Percentiles rank a stretch among this genome's conserved stretches.
Evolutionary conservation across 2,329 filamentous ascomycete species (phyloP).

Genomic region (Taxawa tesnikishii): DNA sequence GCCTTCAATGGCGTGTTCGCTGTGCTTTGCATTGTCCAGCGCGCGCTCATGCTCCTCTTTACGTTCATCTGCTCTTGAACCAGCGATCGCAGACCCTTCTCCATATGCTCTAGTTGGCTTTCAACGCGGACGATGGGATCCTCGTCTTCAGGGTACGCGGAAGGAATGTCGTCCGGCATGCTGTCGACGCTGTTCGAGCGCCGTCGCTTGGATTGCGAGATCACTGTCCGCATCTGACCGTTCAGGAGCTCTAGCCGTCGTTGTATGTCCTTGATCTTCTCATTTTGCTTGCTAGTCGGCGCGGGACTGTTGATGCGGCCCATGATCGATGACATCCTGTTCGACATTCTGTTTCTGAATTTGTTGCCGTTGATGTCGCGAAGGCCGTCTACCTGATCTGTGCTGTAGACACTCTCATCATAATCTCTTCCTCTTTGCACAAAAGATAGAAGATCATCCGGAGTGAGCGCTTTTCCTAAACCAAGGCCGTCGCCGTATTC

Average conservation of each 20-base stretch:
- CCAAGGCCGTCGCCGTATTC: neutral
- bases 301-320: neutral
- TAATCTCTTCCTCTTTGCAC: constrained; percentile 1
- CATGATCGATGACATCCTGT: neutral
- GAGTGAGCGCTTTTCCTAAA: neutral
- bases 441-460: neutral
- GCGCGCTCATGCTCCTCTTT: constrained; percentile 10
- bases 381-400: neutral
- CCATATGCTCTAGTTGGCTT: constrained; percentile 8
- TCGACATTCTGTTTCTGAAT: constrained; percentile 1
- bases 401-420: constrained; percentile 7
- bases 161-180: constrained; percentile 7
- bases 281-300: constrained; percentile 1
- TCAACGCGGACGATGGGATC: constrained; percentile 7
- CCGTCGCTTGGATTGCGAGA: constrained; percentile 6
- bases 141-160: constrained; percentile 7
- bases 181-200: constrained; percentile 5
- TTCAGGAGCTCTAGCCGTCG: constrained; percentile 19
- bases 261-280: constrained; percentile 12
- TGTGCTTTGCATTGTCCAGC: constrained; percentile 9
- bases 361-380: neutral
- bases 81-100: constrained; percentile 7
- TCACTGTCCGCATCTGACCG: constrained; percentile 15
- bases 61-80: constrained; percentile 7
- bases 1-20: constrained; percentile 23